phyloP scores from a whole-genome alignment of 2,329 filamentous ascomycete species.

The Decorospora gaudefroyi region DNA sequence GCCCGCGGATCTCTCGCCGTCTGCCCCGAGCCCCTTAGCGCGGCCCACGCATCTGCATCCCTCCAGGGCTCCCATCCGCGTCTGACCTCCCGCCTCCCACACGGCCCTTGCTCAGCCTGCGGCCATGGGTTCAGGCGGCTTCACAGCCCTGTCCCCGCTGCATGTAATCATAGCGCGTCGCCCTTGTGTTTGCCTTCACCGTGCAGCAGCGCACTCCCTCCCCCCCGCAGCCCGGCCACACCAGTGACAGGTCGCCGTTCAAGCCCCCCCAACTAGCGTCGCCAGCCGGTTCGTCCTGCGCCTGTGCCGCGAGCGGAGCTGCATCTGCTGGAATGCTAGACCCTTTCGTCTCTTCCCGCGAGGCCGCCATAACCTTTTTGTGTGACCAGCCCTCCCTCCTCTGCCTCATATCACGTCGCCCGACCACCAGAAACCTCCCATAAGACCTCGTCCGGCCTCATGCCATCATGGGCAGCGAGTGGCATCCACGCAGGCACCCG shows the following conservation, averaged over 20 bases:
- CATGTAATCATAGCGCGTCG: slow-evolving; percentile 13
- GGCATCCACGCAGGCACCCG: slow-evolving; percentile 18
- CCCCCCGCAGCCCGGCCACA: slow-evolving; percentile 16
- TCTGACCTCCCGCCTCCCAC: slow-evolving; percentile 14
- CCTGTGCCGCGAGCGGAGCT: slow-evolving; percentile 12
- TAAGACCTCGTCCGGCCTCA: slow-evolving; percentile 12
- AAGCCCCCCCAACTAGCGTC: slow-evolving; percentile 14
- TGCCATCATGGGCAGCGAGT: slow-evolving; percentile 24
- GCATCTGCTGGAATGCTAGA: slow-evolving; percentile 14
- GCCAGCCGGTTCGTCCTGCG: slow-evolving; percentile 13
- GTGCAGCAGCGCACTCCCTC: slow-evolving; percentile 16
- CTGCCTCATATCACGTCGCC: slow-evolving; percentile 5
- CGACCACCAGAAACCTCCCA: slow-evolving; percentile 6
- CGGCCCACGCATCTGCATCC: slow-evolving; percentile 8
- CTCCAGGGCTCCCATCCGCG: too few species aligned
- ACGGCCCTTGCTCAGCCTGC: slow-evolving; percentile 4
- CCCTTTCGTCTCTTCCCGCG: slow-evolving; percentile 12
- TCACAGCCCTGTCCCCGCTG: slow-evolving; percentile 19
- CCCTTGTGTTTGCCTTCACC: slow-evolving; percentile 13
- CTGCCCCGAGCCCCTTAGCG: slow-evolving; percentile 13
- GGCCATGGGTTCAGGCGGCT: slow-evolving; percentile 12
- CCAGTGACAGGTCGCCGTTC: slow-evolving; percentile 13
- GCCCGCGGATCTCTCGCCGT: slow-evolving; percentile 12
- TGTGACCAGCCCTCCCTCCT: slow-evolving; percentile 13
- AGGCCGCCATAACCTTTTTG: slow-evolving; percentile 15